phyloP scores from a whole-genome alignment of 805 yeast species.

The Candida palmyrensis region DNA sequence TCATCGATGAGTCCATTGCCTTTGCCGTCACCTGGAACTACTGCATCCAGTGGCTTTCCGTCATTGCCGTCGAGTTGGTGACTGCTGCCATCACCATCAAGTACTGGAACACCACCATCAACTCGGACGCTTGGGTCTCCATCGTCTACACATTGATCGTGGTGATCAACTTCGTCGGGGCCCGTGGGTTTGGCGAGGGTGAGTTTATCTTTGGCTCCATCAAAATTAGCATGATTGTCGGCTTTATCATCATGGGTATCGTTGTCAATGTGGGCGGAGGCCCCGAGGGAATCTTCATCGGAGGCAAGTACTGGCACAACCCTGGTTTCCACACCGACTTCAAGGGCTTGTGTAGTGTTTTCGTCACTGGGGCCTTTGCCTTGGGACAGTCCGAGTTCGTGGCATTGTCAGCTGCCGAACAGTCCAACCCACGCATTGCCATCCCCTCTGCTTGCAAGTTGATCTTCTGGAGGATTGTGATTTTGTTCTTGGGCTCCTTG shows the following conservation, averaged over 20 bases:
- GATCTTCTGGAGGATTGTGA: conserved; percentile 20
- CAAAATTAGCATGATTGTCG: conserved; percentile 32
- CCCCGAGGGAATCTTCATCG: conserved; percentile 25
- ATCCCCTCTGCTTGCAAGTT: conserved; percentile 21
- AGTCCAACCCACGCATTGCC: conserved; percentile 20
- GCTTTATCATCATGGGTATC: conserved; percentile 38
- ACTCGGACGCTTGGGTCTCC: conserved; percentile 54
- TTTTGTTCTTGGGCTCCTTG: conserved; percentile 25
- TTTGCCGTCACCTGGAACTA: conserved; percentile 62
- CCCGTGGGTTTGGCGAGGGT: conserved; percentile 43
- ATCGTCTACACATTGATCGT: conserved; percentile 46
- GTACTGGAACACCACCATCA: conserved; percentile 45
- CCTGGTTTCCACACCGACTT: conserved; percentile 25
- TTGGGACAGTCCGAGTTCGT: conserved; percentile 31
- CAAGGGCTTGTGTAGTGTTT: conserved; percentile 26
- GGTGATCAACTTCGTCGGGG: conserved; percentile 41
- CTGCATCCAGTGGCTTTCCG: conserved; percentile 59
- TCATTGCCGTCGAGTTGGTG: conserved; percentile 59
- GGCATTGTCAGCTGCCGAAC: conserved; percentile 25
- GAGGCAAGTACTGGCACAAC: conserved; percentile 27
- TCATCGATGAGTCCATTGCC: conserved; percentile 53
- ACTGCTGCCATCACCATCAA: conserved; percentile 59
- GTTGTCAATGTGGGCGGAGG: conserved; percentile 36
- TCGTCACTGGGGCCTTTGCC: conserved; percentile 28
- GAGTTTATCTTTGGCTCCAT: conserved; percentile 35